A percentile compares a stretch with the other conserved stretches of the same genome.
phyloP scores from a whole-genome alignment of 2,329 filamentous ascomycete species.

The Helminthosporium solani region DNA sequence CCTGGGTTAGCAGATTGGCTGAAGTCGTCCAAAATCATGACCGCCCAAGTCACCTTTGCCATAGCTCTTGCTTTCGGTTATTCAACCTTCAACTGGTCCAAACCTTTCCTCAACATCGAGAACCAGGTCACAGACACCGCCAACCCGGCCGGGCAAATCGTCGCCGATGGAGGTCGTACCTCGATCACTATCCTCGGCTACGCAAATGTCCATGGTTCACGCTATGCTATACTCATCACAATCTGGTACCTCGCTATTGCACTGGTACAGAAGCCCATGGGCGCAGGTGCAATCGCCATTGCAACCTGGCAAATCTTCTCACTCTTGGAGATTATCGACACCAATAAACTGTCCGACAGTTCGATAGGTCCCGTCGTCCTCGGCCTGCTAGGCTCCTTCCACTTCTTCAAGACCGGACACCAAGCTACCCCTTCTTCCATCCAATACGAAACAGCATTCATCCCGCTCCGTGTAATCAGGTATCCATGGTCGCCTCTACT shows the following conservation, averaged over 20 bases:
- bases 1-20: slow-evolving; percentile 53
- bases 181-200: slow-evolving; percentile 82
- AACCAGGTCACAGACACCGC: slow-evolving; percentile 28
- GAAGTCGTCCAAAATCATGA: slow-evolving; percentile 71
- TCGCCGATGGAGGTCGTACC: slow-evolving; percentile 32
- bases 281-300: slow-evolving; percentile 76
- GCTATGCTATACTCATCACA: slow-evolving; percentile 80
- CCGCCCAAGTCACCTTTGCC: slow-evolving; percentile 79
- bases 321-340: slow-evolving; percentile 64
- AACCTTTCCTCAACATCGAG: slow-evolving; percentile 77
- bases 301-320: slow-evolving; percentile 88
- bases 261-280: slow-evolving; percentile 92
- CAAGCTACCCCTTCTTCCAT: slow-evolving; percentile 84
- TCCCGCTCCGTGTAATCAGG: slow-evolving; percentile 75
- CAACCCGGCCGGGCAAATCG: slow-evolving; percentile 37
- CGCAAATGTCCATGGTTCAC: slow-evolving; percentile 86
- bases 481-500: slow-evolving; percentile 90
- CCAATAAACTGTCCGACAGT: slow-evolving; percentile 61
- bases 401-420: slow-evolving; percentile 98
- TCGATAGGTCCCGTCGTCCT: slow-evolving; percentile 82
- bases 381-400: slow-evolving; percentile 84
- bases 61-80: slow-evolving; percentile 81
- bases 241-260: slow-evolving; percentile 76
- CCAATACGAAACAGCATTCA: slow-evolving; percentile 95
- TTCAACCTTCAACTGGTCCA: slow-evolving; percentile 80